Percentiles rank a stretch among this genome's conserved stretches.
These are phyloP conservation scores for Pezicula rhizophila DNA, from an alignment of 2,329 filamentous ascomycete species.

Conservation along the genomic window DNA sequence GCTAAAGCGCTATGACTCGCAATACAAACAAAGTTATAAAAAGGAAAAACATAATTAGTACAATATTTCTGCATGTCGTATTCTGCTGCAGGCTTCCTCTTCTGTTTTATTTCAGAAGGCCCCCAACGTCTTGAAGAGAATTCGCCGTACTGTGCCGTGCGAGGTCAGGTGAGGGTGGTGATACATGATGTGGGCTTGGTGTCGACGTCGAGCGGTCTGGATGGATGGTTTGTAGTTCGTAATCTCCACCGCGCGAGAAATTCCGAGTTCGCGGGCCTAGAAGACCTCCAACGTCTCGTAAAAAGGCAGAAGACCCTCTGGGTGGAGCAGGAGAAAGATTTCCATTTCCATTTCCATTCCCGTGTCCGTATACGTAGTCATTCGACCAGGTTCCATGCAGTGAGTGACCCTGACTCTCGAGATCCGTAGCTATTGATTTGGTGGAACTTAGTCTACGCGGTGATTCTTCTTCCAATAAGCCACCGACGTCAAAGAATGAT, in stretches of 20 bases:
- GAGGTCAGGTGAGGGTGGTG: slow-evolving; percentile 12
- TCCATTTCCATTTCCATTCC: background rate
- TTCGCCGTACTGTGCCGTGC: slow-evolving; percentile 23
- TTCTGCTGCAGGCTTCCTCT: too few relatives aligned
- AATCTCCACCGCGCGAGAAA: slow-evolving; percentile 19
- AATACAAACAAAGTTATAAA: background rate
- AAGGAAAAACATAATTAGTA: background rate
- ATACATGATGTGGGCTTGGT: background rate
- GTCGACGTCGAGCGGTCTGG: slow-evolving; percentile 7
- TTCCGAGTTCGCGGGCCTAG: slow-evolving; percentile 32
- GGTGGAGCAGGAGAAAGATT: slow-evolving; percentile 36
- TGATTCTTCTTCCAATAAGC: slow-evolving; percentile 55
- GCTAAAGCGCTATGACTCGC: background rate
- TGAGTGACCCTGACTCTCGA: slow-evolving; percentile 15
- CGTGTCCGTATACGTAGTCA: slow-evolving; percentile 10
- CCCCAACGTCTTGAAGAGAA: slow-evolving; percentile 36
- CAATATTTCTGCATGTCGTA: background rate
- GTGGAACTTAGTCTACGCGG: slow-evolving; percentile 17
- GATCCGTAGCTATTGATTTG: slow-evolving; percentile 21
- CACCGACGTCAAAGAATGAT: slow-evolving; percentile 82
- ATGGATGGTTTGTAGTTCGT: slow-evolving; percentile 23
- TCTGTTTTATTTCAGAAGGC: slow-evolving; percentile 25
- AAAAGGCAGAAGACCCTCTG: slow-evolving; percentile 49
- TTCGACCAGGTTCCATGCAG: slow-evolving; percentile 13
- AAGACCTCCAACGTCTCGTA: slow-evolving; percentile 53